These are phyloP conservation scores for Arabis alpina DNA, from an alignment of 345 rosid species.

Conservation along the genomic window DNA sequence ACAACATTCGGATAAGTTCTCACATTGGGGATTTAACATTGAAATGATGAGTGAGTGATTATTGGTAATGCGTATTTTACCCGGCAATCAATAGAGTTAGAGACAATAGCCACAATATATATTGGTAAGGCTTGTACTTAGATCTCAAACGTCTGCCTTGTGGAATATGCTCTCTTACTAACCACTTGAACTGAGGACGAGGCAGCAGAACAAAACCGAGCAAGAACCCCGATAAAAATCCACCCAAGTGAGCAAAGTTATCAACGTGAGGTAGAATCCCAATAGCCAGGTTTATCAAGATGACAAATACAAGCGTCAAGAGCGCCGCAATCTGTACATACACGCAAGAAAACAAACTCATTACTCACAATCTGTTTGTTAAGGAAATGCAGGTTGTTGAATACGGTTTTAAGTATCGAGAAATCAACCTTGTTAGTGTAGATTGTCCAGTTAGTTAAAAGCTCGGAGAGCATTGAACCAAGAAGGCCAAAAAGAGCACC, in stretches of 20 bases:
- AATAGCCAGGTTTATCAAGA: conserved; percentile 67
- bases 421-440: conserved; percentile 73
- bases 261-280: conserved; percentile 93
- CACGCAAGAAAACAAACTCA: not conserved
- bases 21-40: not conserved
- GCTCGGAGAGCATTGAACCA: conserved; percentile 93
- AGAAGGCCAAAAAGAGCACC: conserved; percentile 98
- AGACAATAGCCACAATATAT: conserved; percentile 60
- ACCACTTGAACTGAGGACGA: conserved; percentile 87
- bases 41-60: not conserved
- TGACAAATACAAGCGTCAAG: conserved; percentile 71
- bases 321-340: conserved; percentile 73
- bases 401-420: not conserved
- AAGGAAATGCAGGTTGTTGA: not conserved
- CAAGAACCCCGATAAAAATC: conserved; percentile 86
- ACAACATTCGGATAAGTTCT: not conserved
- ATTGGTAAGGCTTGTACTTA: conserved; percentile 78
- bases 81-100: conserved; percentile 59
- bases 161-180: conserved; percentile 53
- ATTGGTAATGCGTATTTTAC: conserved; percentile 45
- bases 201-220: conserved; percentile 79
- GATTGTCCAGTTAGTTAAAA: conserved; percentile 86
- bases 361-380: not conserved
- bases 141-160: conserved; percentile 53
- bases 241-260: conserved; percentile 92